Evolutionary conservation across 495 filamentous ascomycete genomes (phyloP).

Genomic region (Delitschia confertaspora): DNA sequence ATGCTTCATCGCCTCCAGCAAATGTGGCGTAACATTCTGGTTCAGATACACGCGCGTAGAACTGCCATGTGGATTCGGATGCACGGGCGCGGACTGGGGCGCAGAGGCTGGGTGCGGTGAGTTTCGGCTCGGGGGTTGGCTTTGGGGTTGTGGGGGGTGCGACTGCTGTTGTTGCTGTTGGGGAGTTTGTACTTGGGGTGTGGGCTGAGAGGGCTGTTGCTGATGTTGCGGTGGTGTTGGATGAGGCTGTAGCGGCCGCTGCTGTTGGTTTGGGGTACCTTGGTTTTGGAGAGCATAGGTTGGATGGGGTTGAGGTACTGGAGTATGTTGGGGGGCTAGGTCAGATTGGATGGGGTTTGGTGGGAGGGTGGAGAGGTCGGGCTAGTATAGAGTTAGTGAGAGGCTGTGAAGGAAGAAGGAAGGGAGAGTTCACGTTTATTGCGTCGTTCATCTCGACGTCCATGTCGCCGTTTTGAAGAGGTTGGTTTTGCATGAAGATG

Average conservation of each 20-base stretch:
- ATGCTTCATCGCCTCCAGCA: conserved; percentile 89
- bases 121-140: conserved; percentile 12
- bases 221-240: no score
- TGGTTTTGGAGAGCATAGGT: no score
- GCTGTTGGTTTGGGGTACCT: no score
- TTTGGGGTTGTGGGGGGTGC: not conserved
- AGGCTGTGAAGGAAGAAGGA: not conserved
- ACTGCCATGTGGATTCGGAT: conserved; percentile 56
- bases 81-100: conserved; percentile 33
- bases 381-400: not conserved
- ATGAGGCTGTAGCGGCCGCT: no score
- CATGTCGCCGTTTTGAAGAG: not conserved
- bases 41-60: conserved; percentile 86
- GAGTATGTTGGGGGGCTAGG: no score
- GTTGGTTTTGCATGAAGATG: not conserved
- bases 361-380: not conserved
- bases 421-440: not conserved
- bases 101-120: conserved; percentile 35
- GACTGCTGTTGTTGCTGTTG: not conserved
- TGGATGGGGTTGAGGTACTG: not conserved
- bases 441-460: conserved; percentile 16
- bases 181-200: not conserved
- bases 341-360: not conserved
- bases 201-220: not conserved
- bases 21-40: conserved; percentile 68